phyloP scores from a whole-genome alignment of 164 flowering plant species.

The Tetracentron sinense region DNA sequence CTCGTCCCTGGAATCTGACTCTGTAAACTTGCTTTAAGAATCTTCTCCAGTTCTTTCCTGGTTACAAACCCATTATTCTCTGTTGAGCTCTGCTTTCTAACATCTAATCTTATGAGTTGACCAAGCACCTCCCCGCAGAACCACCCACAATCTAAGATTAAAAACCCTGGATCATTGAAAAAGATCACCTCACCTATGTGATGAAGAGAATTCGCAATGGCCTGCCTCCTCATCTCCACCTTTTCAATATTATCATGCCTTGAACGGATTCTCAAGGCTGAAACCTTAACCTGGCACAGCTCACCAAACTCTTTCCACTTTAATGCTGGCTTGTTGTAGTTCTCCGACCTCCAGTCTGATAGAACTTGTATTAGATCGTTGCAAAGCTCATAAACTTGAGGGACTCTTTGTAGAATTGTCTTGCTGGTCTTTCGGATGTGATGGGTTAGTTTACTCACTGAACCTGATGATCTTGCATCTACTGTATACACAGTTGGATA shows the following conservation, averaged over 20 bases:
- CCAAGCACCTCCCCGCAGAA: slow-evolving; percentile 75
- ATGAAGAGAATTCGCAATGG: slow-evolving; percentile 70
- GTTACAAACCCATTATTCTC: slow-evolving; percentile 64
- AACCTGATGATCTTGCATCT: slow-evolving; percentile 87
- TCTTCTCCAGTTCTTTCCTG: slow-evolving; percentile 72
- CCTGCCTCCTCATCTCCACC: slow-evolving; percentile 67
- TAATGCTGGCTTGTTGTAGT: slow-evolving; percentile 67
- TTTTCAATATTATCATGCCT: slow-evolving; percentile 60
- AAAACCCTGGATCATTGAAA: slow-evolving; percentile 65
- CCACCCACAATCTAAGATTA: slow-evolving; percentile 88
- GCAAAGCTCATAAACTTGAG: slow-evolving; percentile 75
- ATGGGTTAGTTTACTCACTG: slow-evolving; percentile 69
- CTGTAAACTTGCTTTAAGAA: slow-evolving; percentile 59
- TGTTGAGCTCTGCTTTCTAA: slow-evolving; percentile 37
- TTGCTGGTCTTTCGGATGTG: slow-evolving; percentile 69
- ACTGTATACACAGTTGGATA: slow-evolving; percentile 83
- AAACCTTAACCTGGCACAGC: slow-evolving; percentile 71
- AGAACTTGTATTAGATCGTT: slow-evolving; percentile 55
- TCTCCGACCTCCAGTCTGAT: slow-evolving; percentile 78
- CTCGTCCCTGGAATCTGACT: slow-evolving; percentile 73
- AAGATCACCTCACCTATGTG: slow-evolving; percentile 77
- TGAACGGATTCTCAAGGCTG: slow-evolving; percentile 60
- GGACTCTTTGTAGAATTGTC: slow-evolving; percentile 73
- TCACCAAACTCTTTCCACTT: slow-evolving; percentile 82
- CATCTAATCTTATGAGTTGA: slow-evolving; percentile 52